Percentiles rank a stretch among this genome's conserved stretches.
These are phyloP conservation scores for Paramarasmius palmivorus DNA, from an alignment of 1,284 basidiomycete species.

Conservation along the genomic window DNA sequence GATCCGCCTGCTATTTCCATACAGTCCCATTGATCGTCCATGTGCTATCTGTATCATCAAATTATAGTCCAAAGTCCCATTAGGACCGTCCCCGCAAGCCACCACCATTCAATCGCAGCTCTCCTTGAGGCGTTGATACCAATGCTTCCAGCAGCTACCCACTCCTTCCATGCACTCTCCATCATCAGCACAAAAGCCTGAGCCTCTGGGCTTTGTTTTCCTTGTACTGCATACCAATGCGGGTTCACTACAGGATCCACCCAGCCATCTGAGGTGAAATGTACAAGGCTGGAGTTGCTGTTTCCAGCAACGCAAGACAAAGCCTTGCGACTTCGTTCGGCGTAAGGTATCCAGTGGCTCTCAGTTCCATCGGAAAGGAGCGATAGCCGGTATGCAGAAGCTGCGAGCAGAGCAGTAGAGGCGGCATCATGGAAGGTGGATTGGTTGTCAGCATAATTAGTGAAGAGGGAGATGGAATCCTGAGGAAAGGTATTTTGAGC, in stretches of 20 bases:
- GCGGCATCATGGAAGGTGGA: slow-evolving; percentile 75
- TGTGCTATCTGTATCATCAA: too few species aligned
- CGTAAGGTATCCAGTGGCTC: slow-evolving; percentile 50
- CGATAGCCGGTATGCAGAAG: slow-evolving; percentile 73
- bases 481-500: slow-evolving; percentile 1
- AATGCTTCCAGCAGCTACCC: slow-evolving; percentile 51
- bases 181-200: slow-evolving; percentile 76
- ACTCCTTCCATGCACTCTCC: slow-evolving; percentile 73
- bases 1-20: too few species aligned
- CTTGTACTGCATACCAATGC: slow-evolving; percentile 47
- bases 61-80: too few species aligned
- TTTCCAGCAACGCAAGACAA: slow-evolving; percentile 37
- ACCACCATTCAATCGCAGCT: too few species aligned
- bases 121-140: slow-evolving; percentile 35
- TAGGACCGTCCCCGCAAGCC: too few species aligned
- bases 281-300: slow-evolving; percentile 20
- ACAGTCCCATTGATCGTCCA: too few species aligned
- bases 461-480: slow-evolving; percentile 55
- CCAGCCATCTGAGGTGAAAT: slow-evolving; percentile 61
- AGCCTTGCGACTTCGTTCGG: slow-evolving; percentile 54
- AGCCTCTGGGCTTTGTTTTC: slow-evolving; percentile 52
- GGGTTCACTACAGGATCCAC: slow-evolving; percentile 76
- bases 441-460: slow-evolving; percentile 62
- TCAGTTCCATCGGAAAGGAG: slow-evolving; percentile 42
- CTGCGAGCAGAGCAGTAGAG: slow-evolving; percentile 75